Evolutionary conservation across 225 moss, liverwort and hornwort species (phyloP).

Genomic region (Antitrichia curtipendula): DNA sequence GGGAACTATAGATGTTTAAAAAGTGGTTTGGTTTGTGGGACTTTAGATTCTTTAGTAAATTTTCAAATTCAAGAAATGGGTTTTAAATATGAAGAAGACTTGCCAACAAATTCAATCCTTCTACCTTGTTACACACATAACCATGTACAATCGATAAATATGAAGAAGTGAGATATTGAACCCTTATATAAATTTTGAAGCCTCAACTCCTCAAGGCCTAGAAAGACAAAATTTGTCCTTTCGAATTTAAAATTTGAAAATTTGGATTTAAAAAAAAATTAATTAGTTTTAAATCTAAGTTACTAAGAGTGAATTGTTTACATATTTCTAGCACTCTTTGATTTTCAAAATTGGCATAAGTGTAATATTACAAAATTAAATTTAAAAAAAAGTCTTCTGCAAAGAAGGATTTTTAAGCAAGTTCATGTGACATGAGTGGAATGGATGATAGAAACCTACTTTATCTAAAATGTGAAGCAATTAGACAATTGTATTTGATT

Average conservation of each 20-base stretch:
- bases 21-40: neutral
- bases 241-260: neutral
- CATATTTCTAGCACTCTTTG: neutral
- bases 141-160: neutral
- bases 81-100: neutral
- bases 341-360: neutral
- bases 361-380: neutral
- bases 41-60: neutral
- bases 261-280: neutral
- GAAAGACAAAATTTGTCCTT: neutral
- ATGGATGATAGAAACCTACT: neutral
- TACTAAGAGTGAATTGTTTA: neutral
- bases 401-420: neutral
- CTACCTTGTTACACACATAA: neutral
- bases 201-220: no score
- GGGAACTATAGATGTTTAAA: neutral
- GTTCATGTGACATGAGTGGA: no score
- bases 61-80: rapidly evolving
- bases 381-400: neutral
- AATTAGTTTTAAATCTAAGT: no score
- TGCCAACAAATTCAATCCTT: neutral
- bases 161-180: neutral
- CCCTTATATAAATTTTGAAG: neutral
- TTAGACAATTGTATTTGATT: neutral
- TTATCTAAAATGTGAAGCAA: neutral